Evolutionary conservation across 768 basidiomycete species (phyloP), one percentile per base, ranked within the genome.

Genomic region (Leccinum subtestaceum): DNA sequence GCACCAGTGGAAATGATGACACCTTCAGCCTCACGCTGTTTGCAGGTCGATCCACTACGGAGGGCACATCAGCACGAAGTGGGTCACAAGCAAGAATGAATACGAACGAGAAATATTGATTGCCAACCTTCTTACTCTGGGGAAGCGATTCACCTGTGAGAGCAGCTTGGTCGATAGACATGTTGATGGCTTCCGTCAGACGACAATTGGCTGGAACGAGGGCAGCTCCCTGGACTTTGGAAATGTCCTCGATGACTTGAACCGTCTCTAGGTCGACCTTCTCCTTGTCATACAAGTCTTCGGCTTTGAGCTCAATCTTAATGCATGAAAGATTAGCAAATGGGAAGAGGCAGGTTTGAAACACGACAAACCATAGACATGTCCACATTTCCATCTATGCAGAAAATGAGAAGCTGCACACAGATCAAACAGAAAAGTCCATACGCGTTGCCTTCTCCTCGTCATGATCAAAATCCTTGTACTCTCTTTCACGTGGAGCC

Each of bases 251-350:
- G 74, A 98, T 89, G 63, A 93, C 89, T n/a, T n/a, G n/a, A 66
- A 98, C 89, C 21, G 93, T 95, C 81, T 98, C 96, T 60, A 98
- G 81, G 76, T 98, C 96, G 76, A 98, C 96, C 80, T 98, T 98
- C 78, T 98, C 96, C 80, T 96, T 96, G 77, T 97, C 95, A 74
- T 97, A 98, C 52, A 95, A 77, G 74, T 95, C 93, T 75, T 95
- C 93, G 4, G 93, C 92, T 74, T 87, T 93, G 66, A 95, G 82
- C 76, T 94, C 89, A 60, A 95, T 95, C 84, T 80, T 17, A 7
- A 23, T 3, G 12, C 2, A 56, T 23, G 46, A 40, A 27, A 31
- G 5, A n/a, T 57, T 15, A 65, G 29, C 4, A 21, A 47, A 48
- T 2, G 17, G 10, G 0, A 9, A 38, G 17, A 50, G 46, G 46